Base-by-base conservation (phyloP, 495 filamentous ascomycete genomes). In the Annulohypoxylon stygium region DNA sequence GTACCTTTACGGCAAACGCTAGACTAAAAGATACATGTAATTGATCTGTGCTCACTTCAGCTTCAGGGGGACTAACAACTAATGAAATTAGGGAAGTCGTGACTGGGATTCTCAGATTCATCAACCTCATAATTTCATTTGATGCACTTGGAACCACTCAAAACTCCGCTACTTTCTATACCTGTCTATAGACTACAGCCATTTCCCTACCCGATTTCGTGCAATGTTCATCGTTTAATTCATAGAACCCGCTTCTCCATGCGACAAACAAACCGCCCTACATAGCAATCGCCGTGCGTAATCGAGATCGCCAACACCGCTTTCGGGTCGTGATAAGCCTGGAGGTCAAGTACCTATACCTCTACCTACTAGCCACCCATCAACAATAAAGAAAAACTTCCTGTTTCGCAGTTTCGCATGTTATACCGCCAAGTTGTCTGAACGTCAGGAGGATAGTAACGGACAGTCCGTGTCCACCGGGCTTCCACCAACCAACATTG, bases 381-480 rank as follows among this genome's bases (percentile, higher is more conserved):
- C 61, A 34, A 50, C 43, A 53, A 68, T 36, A 30, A 25, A 68
- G 36, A 30, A 25, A 20, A 68, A 43, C 53, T 69, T 61, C 61
- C 47, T 30, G 14, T 61, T 62, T 45, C 61, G 30, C 54, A 39
- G 14, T 61, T 62, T 45, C 61, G 30, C 54, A 39, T 8, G 36
- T n/a, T 37, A 64, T 54, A 74, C 80, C 83, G 86, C 78, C 90
- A 91, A 85, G 84, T 91, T 94, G 93, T 93, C 91, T 85, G 85
- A 85, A 77, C 83, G 84, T 86, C 86, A 83, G 81, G 83, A 88
- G 79, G 80, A 86, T 78, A 85, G 83, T 82, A 80, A 86, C 85
- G 90, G 88, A 85, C 88, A 88, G 89, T 86, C 89, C 89, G 90
- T 88, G 85, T 87, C 86, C 86, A 80, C 84, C 78, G 81, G 83